phyloP scores from a whole-genome alignment of 1,139 yeast genomes.

The Trichomonascaceae sp. region DNA sequence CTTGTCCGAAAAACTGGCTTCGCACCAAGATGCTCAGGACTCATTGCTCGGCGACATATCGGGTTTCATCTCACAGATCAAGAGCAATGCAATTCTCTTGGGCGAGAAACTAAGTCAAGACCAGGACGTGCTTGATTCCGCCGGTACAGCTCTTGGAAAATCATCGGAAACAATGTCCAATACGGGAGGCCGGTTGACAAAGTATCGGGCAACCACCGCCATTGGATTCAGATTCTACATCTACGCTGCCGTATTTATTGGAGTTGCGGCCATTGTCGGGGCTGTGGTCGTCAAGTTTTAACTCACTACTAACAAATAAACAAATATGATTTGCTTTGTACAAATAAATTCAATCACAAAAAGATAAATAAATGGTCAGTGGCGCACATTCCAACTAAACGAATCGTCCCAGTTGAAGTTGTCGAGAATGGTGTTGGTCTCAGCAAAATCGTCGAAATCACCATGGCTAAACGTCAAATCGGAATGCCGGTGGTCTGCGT shows the following conservation, averaged over 20 bases:
- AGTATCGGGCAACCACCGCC: constrained; percentile 24
- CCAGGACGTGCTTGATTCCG: constrained; percentile 20
- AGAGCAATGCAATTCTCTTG: constrained; percentile 34
- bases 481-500: too few species aligned
- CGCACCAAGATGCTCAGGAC: constrained; percentile 28
- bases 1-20: constrained; percentile 15
- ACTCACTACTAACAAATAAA: constrained; percentile 18
- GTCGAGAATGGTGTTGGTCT: constrained; percentile 5
- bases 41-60: constrained; percentile 35
- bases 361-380: too few species aligned
- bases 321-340: background rate
- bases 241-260: constrained; percentile 23
- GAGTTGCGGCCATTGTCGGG: constrained; percentile 21
- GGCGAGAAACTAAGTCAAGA: constrained; percentile 26
- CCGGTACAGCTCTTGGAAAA: constrained; percentile 23
- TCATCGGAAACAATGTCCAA: constrained; percentile 24
- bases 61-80: constrained; percentile 36
- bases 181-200: constrained; percentile 23
- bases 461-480: too few species aligned
- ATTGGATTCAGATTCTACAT: constrained; percentile 31
- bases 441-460: background rate
- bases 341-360: background rate
- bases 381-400: constrained; percentile 5
- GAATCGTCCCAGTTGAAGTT: constrained; percentile 8
- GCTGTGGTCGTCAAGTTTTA: constrained; percentile 24